phyloP scores from a whole-genome alignment of 345 rosid species.

The Noccaea bulbosa region DNA sequence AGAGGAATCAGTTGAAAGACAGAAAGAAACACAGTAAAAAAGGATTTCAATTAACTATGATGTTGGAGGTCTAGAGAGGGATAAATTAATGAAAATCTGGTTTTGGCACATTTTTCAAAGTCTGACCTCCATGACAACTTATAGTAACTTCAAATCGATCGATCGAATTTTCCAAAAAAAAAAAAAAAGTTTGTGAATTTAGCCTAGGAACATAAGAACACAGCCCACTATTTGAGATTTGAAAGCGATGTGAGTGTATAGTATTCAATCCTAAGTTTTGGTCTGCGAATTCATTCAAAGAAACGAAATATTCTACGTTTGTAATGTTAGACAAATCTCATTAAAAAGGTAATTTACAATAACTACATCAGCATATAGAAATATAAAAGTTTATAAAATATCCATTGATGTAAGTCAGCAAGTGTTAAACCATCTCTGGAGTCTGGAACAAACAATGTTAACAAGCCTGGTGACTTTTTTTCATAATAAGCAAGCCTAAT shows the following conservation, averaged over 20 bases:
- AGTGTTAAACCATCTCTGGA: too few relatives aligned
- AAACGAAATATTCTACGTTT: too few relatives aligned
- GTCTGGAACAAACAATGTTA: too few relatives aligned
- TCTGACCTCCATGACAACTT: conserved; percentile 10
- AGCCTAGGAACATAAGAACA: background rate
- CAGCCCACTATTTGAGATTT: background rate
- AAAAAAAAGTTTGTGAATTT: background rate
- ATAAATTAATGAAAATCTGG: conserved; percentile 16
- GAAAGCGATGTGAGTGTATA: background rate
- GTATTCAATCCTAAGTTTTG: background rate
- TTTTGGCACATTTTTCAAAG: conserved; percentile 26
- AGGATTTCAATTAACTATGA: background rate
- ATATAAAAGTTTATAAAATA: too few relatives aligned
- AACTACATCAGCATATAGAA: too few relatives aligned
- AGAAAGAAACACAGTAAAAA: conserved; percentile 4
- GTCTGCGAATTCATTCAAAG: background rate
- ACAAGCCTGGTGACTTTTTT: too few relatives aligned
- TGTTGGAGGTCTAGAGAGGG: conserved; percentile 23
- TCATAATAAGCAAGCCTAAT: too few relatives aligned
- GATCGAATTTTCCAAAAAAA: background rate
- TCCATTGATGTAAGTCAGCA: too few relatives aligned
- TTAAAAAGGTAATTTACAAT: too few relatives aligned
- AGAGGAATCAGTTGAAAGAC: conserved; percentile 4
- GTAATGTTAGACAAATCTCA: too few relatives aligned
- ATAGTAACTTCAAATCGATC: background rate